These are phyloP conservation scores for Discostella stelligera DNA, from an alignment of 352 stramenopile genomes.

Conservation along the genomic window DNA sequence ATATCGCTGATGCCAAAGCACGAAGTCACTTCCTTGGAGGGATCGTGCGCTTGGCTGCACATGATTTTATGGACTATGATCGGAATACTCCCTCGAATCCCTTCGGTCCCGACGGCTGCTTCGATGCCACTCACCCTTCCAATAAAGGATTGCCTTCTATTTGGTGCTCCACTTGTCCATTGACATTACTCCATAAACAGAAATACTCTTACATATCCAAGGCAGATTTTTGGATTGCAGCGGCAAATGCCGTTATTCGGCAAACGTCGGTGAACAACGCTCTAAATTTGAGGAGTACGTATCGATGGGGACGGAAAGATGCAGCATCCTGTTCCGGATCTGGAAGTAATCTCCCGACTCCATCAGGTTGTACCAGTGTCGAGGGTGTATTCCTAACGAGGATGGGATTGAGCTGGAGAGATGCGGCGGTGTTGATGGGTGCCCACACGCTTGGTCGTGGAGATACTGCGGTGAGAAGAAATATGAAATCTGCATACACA, in stretches of 20 bases:
- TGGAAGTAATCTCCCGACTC: no score
- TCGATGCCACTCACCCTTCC: conserved; percentile 40
- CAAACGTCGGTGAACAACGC: conserved; percentile 43
- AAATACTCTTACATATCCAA: conserved; percentile 54
- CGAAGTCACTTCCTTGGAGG: conserved; percentile 57
- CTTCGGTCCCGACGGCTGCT: conserved; percentile 58
- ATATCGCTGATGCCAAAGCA: conserved; percentile 24
- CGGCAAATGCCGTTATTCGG: conserved; percentile 51
- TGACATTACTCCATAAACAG: conserved; percentile 39
- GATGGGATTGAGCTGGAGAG: conserved; percentile 58
- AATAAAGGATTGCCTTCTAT: conserved; percentile 48
- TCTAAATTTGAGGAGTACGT: conserved; percentile 50
- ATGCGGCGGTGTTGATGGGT: conserved; percentile 59
- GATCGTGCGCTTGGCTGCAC: conserved; percentile 52
- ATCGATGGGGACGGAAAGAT: conserved; percentile 53
- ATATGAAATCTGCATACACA: no score
- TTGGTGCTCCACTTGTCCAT: conserved; percentile 47
- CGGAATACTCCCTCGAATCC: conserved; percentile 1
- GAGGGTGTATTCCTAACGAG: conserved; percentile 48
- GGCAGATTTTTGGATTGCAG: conserved; percentile 69
- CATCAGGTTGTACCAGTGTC: conserved; percentile 28
- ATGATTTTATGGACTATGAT: conserved; percentile 72
- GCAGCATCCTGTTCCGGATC: conserved; percentile 32
- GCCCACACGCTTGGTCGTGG: conserved; percentile 60
- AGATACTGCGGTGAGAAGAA: conserved; percentile 14